Percentiles rank a stretch among this genome's conserved stretches.
These are phyloP conservation scores for Barnettozyma hawaiiensis DNA, from an alignment of 1,139 yeast genomes.

Conservation along the genomic window DNA sequence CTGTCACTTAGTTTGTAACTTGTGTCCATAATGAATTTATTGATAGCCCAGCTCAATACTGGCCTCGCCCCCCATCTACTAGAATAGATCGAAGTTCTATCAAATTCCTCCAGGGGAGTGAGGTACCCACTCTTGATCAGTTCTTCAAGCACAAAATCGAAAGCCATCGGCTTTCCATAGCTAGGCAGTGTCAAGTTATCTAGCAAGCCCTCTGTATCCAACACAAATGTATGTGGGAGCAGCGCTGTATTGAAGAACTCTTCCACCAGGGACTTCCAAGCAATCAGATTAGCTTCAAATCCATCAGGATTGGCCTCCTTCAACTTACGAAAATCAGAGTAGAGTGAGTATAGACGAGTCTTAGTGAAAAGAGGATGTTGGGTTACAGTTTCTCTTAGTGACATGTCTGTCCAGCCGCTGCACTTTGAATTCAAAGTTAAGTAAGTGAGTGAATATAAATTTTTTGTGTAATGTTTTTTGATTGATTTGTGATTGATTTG, in stretches of 20 bases:
- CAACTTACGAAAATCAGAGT: slow-evolving; percentile 50
- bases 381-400: slow-evolving; percentile 18
- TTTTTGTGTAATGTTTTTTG: background rate
- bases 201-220: slow-evolving; percentile 26
- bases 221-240: slow-evolving; percentile 22
- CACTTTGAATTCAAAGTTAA: background rate
- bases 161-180: slow-evolving; percentile 32
- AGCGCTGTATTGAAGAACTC: slow-evolving; percentile 21
- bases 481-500: no score
- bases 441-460: background rate
- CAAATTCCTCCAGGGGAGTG: slow-evolving; percentile 26
- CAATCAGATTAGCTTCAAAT: slow-evolving; percentile 55
- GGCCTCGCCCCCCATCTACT: slow-evolving; percentile 25
- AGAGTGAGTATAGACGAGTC: slow-evolving; percentile 54
- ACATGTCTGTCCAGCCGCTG: slow-evolving; percentile 5
- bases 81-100: slow-evolving; percentile 18
- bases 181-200: slow-evolving; percentile 26
- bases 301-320: slow-evolving; percentile 61
- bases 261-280: slow-evolving; percentile 45
- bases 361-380: slow-evolving; percentile 34
- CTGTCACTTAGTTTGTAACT: slow-evolving; percentile 19
- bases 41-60: slow-evolving; percentile 24
- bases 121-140: slow-evolving; percentile 27
- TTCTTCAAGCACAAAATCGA: slow-evolving; percentile 33
- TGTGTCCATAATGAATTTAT: slow-evolving; percentile 20